A percentile compares a stretch with the other conserved stretches of the same genome.
Evolutionary conservation across 2,329 filamentous ascomycete species (phyloP).

Genomic region (Aureobasidium sp.): DNA sequence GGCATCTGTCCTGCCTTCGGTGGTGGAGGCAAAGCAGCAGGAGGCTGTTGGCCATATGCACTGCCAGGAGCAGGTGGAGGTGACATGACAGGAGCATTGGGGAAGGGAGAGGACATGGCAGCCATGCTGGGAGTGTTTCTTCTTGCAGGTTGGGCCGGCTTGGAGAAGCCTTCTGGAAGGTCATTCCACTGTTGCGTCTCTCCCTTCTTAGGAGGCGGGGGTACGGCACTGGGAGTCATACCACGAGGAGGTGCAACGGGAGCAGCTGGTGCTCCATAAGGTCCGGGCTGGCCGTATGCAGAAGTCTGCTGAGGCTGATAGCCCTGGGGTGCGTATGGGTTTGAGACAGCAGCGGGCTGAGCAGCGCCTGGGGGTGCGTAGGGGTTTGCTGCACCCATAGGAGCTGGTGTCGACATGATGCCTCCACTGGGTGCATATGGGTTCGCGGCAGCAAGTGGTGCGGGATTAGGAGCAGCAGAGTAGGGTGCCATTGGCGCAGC

Average conservation of each 20-base stretch:
- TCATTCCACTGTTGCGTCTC: constrained; percentile 89
- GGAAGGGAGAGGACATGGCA: constrained; percentile 69
- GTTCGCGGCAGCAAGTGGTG: constrained; percentile 29
- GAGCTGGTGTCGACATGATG: constrained; percentile 22
- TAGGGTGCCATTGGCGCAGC: constrained; percentile 33
- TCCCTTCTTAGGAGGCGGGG: constrained; percentile 62
- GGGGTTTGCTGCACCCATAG: constrained; percentile 20
- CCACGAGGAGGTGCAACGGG: constrained; percentile 55
- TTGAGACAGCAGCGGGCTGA: constrained; percentile 30
- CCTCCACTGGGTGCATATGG: constrained; percentile 26
- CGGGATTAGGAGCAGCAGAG: constrained; percentile 26
- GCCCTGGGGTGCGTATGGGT: constrained; percentile 48
- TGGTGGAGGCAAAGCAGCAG: constrained; percentile 71
- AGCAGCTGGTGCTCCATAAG: constrained; percentile 29
- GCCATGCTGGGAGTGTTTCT: constrained; percentile 64
- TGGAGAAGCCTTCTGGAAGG: constrained; percentile 70
- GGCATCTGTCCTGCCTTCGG: constrained; percentile 70
- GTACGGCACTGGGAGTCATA: constrained; percentile 52
- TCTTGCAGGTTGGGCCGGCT: constrained; percentile 59
- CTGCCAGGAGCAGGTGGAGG: constrained; percentile 49
- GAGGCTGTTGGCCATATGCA: constrained; percentile 53
- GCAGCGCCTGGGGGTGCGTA: constrained; percentile 29
- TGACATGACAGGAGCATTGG: constrained; percentile 50
- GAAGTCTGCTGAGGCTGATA: constrained; percentile 42
- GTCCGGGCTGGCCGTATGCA: constrained; percentile 13